Evolutionary conservation across 345 rosid species (phyloP).

Genomic region (Orychophragmus violaceus): DNA sequence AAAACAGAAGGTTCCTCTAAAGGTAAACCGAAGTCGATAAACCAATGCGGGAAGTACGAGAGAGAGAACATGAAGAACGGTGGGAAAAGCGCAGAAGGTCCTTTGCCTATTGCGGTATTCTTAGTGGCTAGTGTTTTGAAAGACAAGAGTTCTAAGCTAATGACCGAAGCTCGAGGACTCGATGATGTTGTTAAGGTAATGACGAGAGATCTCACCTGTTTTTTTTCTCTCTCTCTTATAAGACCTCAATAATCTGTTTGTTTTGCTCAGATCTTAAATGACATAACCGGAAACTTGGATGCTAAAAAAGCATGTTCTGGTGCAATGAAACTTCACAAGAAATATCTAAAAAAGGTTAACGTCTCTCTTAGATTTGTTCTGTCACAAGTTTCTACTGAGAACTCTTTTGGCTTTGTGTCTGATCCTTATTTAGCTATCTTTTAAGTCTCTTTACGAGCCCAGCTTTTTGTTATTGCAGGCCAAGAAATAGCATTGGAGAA

Average conservation of each 20-base stretch:
- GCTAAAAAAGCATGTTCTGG: slow-evolving; percentile 88
- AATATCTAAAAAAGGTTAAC: slow-evolving; percentile 65
- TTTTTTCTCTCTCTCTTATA: neutral
- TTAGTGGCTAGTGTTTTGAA: slow-evolving; percentile 96
- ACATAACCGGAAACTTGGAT: slow-evolving; percentile 83
- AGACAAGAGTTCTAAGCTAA: slow-evolving; percentile 79
- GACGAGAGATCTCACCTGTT: neutral
- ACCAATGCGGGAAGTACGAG: slow-evolving; percentile 79
- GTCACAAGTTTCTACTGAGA: neutral
- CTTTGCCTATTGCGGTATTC: slow-evolving; percentile 87
- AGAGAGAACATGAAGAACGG: slow-evolving; percentile 74
- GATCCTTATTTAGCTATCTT: neutral
- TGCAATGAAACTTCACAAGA: slow-evolving; percentile 96
- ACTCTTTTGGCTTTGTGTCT: neutral
- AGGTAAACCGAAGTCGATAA: slow-evolving; percentile 54
- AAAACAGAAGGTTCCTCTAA: slow-evolving; percentile 46
- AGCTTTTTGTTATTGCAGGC: slow-evolving; percentile 17
- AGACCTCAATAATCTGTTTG: neutral
- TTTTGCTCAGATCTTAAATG: slow-evolving; percentile 68
- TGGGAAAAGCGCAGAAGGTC: slow-evolving; percentile 46
- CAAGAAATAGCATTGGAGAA: slow-evolving; percentile 24
- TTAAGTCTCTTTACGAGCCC: neutral
- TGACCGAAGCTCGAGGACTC: slow-evolving; percentile 82
- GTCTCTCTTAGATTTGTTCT: neutral
- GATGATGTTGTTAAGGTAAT: slow-evolving; percentile 90